A percentile compares a stretch with the other conserved stretches of the same genome.
phyloP scores from a whole-genome alignment of 768 basidiomycete genomes.

The Porpolomopsis calyptriformis region DNA sequence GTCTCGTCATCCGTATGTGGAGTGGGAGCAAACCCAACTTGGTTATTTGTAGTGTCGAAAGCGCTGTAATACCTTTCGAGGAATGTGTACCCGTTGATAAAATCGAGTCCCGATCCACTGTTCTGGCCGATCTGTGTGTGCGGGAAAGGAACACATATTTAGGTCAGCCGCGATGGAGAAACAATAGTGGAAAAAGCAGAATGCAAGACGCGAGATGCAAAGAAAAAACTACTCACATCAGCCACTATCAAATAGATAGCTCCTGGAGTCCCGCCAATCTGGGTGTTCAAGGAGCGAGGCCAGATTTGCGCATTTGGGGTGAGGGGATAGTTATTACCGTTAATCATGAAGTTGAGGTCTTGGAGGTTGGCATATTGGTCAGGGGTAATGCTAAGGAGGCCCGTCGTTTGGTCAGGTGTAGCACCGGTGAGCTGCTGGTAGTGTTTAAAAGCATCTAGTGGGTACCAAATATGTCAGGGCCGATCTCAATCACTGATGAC shows the following conservation, averaged over 20 bases:
- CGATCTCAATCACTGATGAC: not conserved
- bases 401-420: conserved; percentile 27
- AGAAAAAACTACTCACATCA: conserved; percentile 8
- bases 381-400: conserved; percentile 42
- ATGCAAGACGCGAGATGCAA: not conserved
- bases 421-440: conserved; percentile 40
- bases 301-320: conserved; percentile 31
- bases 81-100: conserved; percentile 10
- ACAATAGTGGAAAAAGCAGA: not conserved
- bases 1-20: conserved; percentile 21
- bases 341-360: conserved; percentile 47
- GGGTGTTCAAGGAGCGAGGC: conserved; percentile 30
- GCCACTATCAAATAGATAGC: conserved; percentile 29
- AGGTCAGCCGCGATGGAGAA: not conserved
- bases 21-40: conserved; percentile 32
- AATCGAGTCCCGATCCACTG: not conserved
- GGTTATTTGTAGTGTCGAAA: conserved; percentile 28
- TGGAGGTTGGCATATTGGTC: conserved; percentile 41
- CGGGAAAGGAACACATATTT: not conserved
- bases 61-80: conserved; percentile 34
- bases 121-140: not conserved
- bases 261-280: conserved; percentile 28
- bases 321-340: conserved; percentile 28
- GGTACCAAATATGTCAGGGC: conserved; percentile 9
- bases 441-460: conserved; percentile 23